Base-by-base conservation (phyloP, 768 basidiomycete species). In the Amanita rubescens region DNA sequence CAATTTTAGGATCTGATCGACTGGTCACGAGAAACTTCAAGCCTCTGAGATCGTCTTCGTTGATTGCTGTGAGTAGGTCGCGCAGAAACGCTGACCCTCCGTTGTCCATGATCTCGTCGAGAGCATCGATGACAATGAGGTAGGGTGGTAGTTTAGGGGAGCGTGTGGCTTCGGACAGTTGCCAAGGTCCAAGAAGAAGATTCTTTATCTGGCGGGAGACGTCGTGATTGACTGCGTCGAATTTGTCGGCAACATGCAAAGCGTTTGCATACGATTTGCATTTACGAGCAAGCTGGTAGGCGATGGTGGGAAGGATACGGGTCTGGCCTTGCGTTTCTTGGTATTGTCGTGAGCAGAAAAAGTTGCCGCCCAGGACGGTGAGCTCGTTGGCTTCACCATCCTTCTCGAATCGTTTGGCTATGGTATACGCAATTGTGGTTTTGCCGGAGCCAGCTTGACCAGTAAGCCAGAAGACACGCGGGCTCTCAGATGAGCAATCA, bases 261-360 rank as follows among this genome's bases (percentile, higher is more conserved):
- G 53, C 43, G 30, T 22, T n/a, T 14, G 32, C 25, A 24, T 48
- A 55, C 14, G 44, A 22, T 2, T 25, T 37, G 35, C 30, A 49
- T 11, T 10, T 15, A 24, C 20, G 33, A 27, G 53, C 53, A 14
- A 55, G 46, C 5, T 55, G 45, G 22, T 49, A 48, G 10, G 32
- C 53, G 17, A 55, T 35, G 4, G 53, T 55, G 15, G 22, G 53
- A 5, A 49, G 7, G 25, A 55, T 47, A 3, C 19, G 22, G 8
- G 45, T 14, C 12, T 6, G 37, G 3, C 22, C 10, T 42, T 34
- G 17, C n/a, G 44, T 32, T 22, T 55, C 32, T 24, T 39, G 11
- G 24, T 20, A 30, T 7, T 22, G 34, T 15, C 47, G 53, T 10
- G 53, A 55, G 38, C 43, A 55, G 24, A 55, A 55, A 34, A 55